Conservation (phyloP, 1,139 yeast genomes). For the Hansenula anomala region DNA sequence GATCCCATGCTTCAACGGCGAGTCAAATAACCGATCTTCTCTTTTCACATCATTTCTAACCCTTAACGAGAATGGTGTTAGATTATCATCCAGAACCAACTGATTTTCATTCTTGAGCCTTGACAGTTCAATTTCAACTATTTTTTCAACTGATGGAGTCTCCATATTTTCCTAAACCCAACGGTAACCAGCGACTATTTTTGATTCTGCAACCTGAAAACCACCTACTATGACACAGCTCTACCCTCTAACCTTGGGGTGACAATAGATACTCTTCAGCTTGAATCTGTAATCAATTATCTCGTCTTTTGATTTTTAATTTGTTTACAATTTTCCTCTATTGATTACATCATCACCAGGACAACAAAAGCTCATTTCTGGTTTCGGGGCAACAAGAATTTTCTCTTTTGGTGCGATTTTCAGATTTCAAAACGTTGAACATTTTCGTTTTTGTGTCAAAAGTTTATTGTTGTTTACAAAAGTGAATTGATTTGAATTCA, state of each 20-base stretch:
- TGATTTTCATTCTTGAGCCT: background rate
- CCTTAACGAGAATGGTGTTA: background rate
- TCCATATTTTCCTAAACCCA: background rate
- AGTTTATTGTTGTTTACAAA: background rate
- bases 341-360: conserved; percentile 3
- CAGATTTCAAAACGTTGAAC: background rate
- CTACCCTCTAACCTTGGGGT: no score
- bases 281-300: no score
- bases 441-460: background rate
- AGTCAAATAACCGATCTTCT: background rate
- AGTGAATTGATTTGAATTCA: no score
- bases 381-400: no score
- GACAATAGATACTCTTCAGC: no score
- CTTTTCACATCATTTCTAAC: background rate
- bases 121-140: background rate
- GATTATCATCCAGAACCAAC: background rate
- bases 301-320: background rate
- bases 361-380: no score
- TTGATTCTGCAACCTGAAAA: no score
- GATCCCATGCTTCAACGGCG: background rate
- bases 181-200: no score
- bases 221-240: no score
- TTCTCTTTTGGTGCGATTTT: no score
- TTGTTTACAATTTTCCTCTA: conserved; percentile 2
- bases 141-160: background rate